These are phyloP conservation scores for Aspergillus novoparasiticus DNA, from an alignment of 2,329 filamentous ascomycete species.

Conservation along the genomic window DNA sequence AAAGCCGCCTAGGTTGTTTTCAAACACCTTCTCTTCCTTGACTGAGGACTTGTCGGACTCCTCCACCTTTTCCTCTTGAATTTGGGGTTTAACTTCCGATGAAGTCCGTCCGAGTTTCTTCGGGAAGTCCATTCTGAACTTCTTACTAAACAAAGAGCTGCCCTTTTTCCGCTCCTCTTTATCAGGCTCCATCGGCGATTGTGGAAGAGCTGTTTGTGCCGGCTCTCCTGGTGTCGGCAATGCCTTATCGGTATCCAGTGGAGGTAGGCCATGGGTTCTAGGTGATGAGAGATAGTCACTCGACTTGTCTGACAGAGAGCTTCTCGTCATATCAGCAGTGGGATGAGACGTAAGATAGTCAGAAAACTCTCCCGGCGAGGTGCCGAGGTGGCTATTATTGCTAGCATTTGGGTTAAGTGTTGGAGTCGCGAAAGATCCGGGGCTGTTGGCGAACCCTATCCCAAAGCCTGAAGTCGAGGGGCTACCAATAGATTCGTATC, in stretches of 20 bases:
- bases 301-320: constrained; percentile 60
- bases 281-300: constrained; percentile 76
- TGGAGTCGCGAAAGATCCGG: constrained; percentile 48
- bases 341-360: constrained; percentile 52
- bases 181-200: constrained; percentile 58
- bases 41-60: constrained; percentile 57
- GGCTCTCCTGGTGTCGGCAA: constrained; percentile 47
- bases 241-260: constrained; percentile 54
- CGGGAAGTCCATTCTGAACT: constrained; percentile 74
- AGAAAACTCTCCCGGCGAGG: constrained; percentile 34
- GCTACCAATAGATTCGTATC: constrained; percentile 62
- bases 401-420: constrained; percentile 20
- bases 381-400: constrained; percentile 34
- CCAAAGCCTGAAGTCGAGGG: constrained; percentile 73
- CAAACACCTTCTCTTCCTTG: constrained; percentile 49
- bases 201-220: constrained; percentile 48
- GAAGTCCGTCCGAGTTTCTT: constrained; percentile 78
- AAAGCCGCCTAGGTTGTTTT: constrained; percentile 50
- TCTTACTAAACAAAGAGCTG: constrained; percentile 74
- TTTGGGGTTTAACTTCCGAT: constrained; percentile 69
- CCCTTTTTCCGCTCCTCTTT: constrained; percentile 63
- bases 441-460: constrained; percentile 74
- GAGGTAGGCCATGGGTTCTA: constrained; percentile 51
- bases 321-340: constrained; percentile 51
- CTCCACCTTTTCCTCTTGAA: constrained; percentile 72